phyloP scores from a whole-genome alignment of 192 early-diverging fungal species.

The Globomyces pollinis-pini region DNA sequence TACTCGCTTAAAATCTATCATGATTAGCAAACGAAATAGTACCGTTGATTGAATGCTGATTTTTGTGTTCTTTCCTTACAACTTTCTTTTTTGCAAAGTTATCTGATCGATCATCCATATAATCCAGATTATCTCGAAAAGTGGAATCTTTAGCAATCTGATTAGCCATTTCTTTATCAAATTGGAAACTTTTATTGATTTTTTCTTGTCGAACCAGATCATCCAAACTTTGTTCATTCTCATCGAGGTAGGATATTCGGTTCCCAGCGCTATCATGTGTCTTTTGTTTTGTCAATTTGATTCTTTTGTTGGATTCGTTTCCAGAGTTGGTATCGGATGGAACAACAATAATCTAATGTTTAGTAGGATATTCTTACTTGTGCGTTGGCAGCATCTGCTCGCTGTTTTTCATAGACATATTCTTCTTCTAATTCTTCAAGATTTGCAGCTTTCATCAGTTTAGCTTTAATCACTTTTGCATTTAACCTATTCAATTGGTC shows the following conservation, averaged over 20 bases:
- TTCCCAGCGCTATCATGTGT: conserved; percentile 57
- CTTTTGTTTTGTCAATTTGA: conserved; percentile 11
- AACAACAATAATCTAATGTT: conserved; percentile 4
- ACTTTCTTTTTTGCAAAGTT: conserved; percentile 46
- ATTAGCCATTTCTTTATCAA: conserved; percentile 63
- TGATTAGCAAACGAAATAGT: background rate
- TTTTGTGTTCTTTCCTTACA: background rate
- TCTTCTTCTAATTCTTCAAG: conserved; percentile 61
- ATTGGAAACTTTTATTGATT: conserved; percentile 36
- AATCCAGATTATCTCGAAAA: conserved; percentile 75
- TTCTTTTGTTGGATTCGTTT: background rate
- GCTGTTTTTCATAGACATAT: conserved; percentile 53
- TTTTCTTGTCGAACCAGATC: conserved; percentile 69
- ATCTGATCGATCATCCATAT: conserved; percentile 86
- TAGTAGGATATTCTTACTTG: background rate
- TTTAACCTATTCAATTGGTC: conserved; percentile 82
- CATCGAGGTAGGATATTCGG: conserved; percentile 48
- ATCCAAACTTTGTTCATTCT: conserved; percentile 43
- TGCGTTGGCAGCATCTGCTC: conserved; percentile 22
- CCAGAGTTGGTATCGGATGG: conserved; percentile 2
- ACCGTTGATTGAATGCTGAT: background rate
- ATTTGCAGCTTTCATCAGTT: conserved; percentile 49
- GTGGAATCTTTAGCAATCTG: conserved; percentile 60
- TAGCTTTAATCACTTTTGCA: conserved; percentile 73
- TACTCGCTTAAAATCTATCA: conserved; percentile 31